Base-by-base conservation (phyloP, 2,329 filamentous ascomycete species). In the Stagonosporopsis vannaccii region DNA sequence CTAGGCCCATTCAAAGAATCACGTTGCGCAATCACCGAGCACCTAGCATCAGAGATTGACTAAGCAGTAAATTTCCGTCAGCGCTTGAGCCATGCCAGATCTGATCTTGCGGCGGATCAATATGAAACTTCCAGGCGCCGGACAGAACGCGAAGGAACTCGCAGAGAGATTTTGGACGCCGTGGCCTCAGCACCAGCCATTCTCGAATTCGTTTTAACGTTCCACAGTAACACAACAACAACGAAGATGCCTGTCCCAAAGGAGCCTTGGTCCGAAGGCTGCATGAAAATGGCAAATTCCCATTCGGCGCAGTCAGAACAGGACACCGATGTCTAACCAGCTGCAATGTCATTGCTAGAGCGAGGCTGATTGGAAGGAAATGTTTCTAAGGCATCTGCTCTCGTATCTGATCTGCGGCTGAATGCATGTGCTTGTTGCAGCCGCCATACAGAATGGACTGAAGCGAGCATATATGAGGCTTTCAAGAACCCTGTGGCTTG, bases 21-120 rank as follows among this genome's bases (percentile, higher is more conserved):
- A 68, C 69, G 68, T 75, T 75, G 71, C 71, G 71, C 72, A 75
- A 75, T 75, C 69, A 70, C 73, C 73, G 72, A 71, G 67, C 65
- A 65, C 68, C 73, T 73, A 72, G 73, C 68, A 65, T 69, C 37
- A 35, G 19, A 47, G 25, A 51, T 48, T 48, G 37, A 56, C 53
- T 51, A 51, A 51, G 37, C 47, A 33, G 53, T 51, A 51, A 51
- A 56, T 56, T 56, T 56, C 53, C 61, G 65, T 63, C 60, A 49
- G 70, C 66, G 62, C 67, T 58, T 60, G 55, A 58, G 53, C 68
- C 62, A 69, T 73, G 62, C 71, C 68, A 63, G 55, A 66, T 71
- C 59, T 35, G 69, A 62, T 20, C 52, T 58, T 57, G 58, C 60
- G 55, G 60, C 58, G 65, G 68, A 71, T 73, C 70, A 70, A 65